These are phyloP conservation scores for Dothistroma septosporum DNA, from an alignment of 2,329 filamentous ascomycete genomes.

Conservation along the genomic window DNA sequence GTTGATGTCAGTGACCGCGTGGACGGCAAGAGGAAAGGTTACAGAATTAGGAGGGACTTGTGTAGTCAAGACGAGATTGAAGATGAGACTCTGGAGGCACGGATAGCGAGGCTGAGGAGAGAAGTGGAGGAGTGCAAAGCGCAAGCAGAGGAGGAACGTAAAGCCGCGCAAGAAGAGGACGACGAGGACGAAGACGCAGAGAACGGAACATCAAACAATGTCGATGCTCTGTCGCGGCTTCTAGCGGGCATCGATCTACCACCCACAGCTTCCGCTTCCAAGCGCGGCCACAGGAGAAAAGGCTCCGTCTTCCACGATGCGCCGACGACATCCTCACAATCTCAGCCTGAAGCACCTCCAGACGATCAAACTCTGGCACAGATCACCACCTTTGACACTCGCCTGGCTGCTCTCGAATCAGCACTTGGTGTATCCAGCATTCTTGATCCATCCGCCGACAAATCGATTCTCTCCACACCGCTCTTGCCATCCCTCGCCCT, in stretches of 20 bases:
- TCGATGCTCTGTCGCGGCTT: constrained; percentile 65
- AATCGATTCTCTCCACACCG: constrained; percentile 52
- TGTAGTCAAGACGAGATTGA: constrained; percentile 72
- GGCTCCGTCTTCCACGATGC: constrained; percentile 21
- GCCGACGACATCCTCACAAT: constrained; percentile 11
- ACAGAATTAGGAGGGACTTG: constrained; percentile 52
- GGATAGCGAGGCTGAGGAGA: constrained; percentile 74
- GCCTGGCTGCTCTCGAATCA: constrained; percentile 74
- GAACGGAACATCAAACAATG: constrained; percentile 52
- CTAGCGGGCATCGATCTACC: constrained; percentile 59
- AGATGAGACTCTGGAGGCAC: constrained; percentile 70
- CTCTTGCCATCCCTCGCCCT: constrained; percentile 77
- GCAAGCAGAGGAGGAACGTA: constrained; percentile 42
- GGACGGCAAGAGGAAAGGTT: constrained; percentile 75
- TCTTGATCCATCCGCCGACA: constrained; percentile 59
- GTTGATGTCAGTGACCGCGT: constrained; percentile 91
- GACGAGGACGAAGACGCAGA: constrained; percentile 38
- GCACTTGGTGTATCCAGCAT: constrained; percentile 70
- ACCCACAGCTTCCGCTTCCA: constrained; percentile 20
- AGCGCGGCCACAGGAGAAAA: constrained; percentile 9
- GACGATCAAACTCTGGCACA: constrained; percentile 64
- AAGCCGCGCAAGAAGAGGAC: constrained; percentile 40
- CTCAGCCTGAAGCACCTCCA: constrained; percentile 6
- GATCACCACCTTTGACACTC: constrained; percentile 80
- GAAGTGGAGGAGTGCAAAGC: constrained; percentile 65